Base-by-base conservation (phyloP, 768 basidiomycete species). In the Amanita molliuscula region DNA sequence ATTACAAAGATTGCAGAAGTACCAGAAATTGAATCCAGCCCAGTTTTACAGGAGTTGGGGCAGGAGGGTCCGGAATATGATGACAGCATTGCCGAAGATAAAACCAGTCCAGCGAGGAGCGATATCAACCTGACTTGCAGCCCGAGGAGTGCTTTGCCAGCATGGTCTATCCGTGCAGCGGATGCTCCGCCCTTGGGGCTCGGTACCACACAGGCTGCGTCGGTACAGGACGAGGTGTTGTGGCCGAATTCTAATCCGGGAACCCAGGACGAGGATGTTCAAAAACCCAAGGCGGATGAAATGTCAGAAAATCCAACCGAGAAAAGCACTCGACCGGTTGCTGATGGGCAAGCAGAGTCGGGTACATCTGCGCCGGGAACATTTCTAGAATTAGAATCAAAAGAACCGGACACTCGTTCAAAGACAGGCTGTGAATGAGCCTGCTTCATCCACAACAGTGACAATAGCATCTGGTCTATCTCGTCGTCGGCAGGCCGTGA, bases 131-230 rank as follows among this genome's bases (percentile, higher is more conserved):
- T 38, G n/a, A 47, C n/a, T 16, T 23, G n/a, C n/a, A 48, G 44
- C 4, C 42, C 36, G 2, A 33, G n/a, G 15, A 16, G 10, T 20
- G 20, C 29, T 4, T 52, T 56, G 29, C 67, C 65, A 18, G 57
- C 58, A 15, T 75, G 74, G 75, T 72, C 70, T 1, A 46, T 67
- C 35, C 70, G 73, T 25, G 74, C 72, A 2, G 51, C 67, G 0
- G 70, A 71, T 48, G 68, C 72, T 6, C 71, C 71, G 4, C 58
- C 68, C 7, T 62, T 76, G 28, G 74, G 73, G 3, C 50, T 67
- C 6, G 31, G 23, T 16, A 43, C 45, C 11, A 16, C 48, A 9
- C 20, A 16, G 43, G 41, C 41, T 33, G 31, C 49, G 13, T 20
- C 53, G 44, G 42, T 41, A 16, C 53, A 55, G n/a, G 46, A 34